A percentile compares a stretch with the other conserved stretches of the same genome.
These are phyloP conservation scores for Chamaecrista fasciculata DNA, from an alignment of 306 rosid species.

Conservation along the genomic window DNA sequence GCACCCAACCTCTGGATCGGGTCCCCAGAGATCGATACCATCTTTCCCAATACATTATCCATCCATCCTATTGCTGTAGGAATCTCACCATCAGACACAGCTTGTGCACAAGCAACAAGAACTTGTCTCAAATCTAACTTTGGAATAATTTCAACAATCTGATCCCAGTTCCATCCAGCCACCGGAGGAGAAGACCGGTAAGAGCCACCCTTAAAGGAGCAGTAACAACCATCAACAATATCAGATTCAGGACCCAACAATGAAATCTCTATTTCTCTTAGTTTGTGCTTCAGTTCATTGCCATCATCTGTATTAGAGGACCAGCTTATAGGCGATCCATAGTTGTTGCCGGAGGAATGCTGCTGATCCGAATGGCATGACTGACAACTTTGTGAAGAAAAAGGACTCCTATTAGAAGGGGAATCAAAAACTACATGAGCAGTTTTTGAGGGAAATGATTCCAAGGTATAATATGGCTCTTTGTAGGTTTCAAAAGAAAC, in stretches of 20 bases:
- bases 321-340: constrained; percentile 72
- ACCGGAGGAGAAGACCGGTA: constrained; percentile 24
- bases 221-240: constrained; percentile 51
- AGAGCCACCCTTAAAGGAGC: constrained; percentile 37
- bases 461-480: constrained; percentile 60
- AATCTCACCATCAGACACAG: constrained; percentile 48
- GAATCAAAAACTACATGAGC: constrained; percentile 48
- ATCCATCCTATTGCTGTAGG: constrained; percentile 47
- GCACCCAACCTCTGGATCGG: constrained; percentile 83
- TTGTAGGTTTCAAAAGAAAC: constrained; percentile 49
- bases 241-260: constrained; percentile 68
- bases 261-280: constrained; percentile 61
- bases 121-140: constrained; percentile 45
- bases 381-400: constrained; percentile 71
- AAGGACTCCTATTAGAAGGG: constrained; percentile 64
- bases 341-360: constrained; percentile 55
- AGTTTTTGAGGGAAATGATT: constrained; percentile 50
- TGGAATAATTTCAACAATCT: constrained; percentile 37
- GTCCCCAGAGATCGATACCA: constrained; percentile 79
- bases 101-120: constrained; percentile 57
- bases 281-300: constrained; percentile 51
- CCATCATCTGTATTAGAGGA: constrained; percentile 63
- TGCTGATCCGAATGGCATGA: constrained; percentile 70
- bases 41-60: constrained; percentile 60
- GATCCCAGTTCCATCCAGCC: constrained; percentile 40